Evolutionary conservation across 176 grass and related monocot species (phyloP), one percentile per base, ranked within the genome.

Genomic region (Oryza glumipatula): DNA sequence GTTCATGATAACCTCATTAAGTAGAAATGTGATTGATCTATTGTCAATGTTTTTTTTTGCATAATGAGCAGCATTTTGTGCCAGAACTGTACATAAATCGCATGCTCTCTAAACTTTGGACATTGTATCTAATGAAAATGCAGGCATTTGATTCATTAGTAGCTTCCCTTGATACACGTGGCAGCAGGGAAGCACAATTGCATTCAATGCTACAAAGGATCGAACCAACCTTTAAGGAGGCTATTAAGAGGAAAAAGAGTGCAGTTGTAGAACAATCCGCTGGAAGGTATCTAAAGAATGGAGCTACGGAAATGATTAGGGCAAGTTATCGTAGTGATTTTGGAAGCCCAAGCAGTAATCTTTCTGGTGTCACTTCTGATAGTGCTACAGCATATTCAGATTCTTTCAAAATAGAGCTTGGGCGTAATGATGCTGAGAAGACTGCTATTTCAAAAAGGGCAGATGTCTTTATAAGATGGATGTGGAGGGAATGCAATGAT

Each of bases 171-270:
- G 96, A 99, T 86, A 95, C 85, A 83, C 96, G 96, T 71, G 96
- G 96, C 48, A 88, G 85, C 83, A 80, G 91, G 83, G 96, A 98
- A 77, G 89, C 96, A 43, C 91, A 98, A 54, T 76, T 98, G 41
- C 93, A 92, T 88, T 99, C 93, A 39, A 94, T 99, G 96, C 73
- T 99, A 73, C 89, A 90, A 87, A 85, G 86, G 80, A 92, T 96
- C 58, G 96, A 99, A 54, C 64, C 88, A 65, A 94, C 88, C 36
- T 96, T 99, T 76, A 99, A 89, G 67, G 91, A 99, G 90, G 89
- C 89, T 36, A 94, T 95, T 87, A 96, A 88, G 75, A 88, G 88
- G 84, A 85, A 80, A 76, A 81, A 44, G 36, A 73, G 26, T 33
- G 15, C 56, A 65, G 56, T 21, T 65, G 52, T 67, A 68, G 72